These are phyloP conservation scores for Straminergon stramineum DNA, from an alignment of 225 moss, liverwort and hornwort species.

Conservation along the genomic window DNA sequence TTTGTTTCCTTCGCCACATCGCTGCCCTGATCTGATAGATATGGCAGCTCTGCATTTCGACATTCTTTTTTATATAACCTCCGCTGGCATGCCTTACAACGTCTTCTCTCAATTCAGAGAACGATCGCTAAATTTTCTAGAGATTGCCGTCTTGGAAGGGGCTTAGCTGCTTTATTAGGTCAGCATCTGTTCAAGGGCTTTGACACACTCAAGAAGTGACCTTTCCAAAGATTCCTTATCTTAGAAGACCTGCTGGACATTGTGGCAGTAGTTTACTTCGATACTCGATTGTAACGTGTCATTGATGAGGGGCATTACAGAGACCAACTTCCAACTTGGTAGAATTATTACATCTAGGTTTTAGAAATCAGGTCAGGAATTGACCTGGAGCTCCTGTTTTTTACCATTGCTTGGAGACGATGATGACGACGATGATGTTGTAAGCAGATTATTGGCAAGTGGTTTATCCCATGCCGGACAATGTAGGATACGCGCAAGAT, in stretches of 20 bases:
- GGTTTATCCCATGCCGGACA: neutral
- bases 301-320: neutral
- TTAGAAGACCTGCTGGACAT: neutral
- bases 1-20: neutral
- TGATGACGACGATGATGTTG: neutral
- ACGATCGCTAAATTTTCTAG: neutral
- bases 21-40: neutral
- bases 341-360: neutral
- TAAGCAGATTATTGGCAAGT: neutral
- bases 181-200: neutral
- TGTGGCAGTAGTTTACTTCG: neutral
- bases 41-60: neutral
- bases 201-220: neutral
- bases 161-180: neutral
- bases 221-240: neutral
- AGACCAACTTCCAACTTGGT: neutral
- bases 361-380: neutral
- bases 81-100: neutral
- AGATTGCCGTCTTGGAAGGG: neutral
- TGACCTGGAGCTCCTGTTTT: constrained; percentile 1
- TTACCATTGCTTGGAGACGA: neutral
- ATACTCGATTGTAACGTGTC: neutral
- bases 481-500: neutral
- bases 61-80: neutral
- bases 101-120: neutral